Evolutionary conservation across 140 eudicot genomes (phyloP).

Genomic region (Artemisia princeps): DNA sequence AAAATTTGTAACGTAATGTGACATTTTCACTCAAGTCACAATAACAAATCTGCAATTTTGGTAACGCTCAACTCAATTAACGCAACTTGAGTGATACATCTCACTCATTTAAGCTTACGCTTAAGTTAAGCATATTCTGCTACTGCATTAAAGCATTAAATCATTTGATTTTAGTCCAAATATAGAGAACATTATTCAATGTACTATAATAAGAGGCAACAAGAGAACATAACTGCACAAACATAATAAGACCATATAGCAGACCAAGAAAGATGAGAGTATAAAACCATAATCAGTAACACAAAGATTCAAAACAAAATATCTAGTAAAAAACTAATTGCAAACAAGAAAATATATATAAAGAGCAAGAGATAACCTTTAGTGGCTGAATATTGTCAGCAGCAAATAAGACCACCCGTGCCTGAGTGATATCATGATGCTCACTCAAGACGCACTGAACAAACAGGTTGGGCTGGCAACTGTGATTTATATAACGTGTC

Average conservation of each 20-base stretch:
- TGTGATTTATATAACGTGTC: conserved; percentile 80
- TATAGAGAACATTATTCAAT: too few relatives aligned
- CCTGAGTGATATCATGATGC: conserved; percentile 68
- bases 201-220: too few relatives aligned
- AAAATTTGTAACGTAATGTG: too few relatives aligned
- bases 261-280: background rate
- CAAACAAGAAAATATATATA: background rate
- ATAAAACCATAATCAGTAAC: background rate
- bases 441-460: conserved; percentile 73
- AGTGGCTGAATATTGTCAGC: conserved; percentile 91
- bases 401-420: conserved; percentile 74
- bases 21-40: too few relatives aligned
- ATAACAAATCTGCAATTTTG: too few relatives aligned
- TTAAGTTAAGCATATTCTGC: too few relatives aligned
- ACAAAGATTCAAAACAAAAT: background rate
- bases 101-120: too few relatives aligned
- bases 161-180: too few relatives aligned
- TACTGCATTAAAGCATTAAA: too few relatives aligned
- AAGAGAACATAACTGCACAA: background rate
- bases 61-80: too few relatives aligned
- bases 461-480: conserved; percentile 85
- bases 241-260: too few relatives aligned
- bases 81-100: too few relatives aligned
- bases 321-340: background rate
- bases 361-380: conserved; percentile 43